Percentiles rank a stretch among this genome's conserved stretches.
These are phyloP conservation scores for Podospora pseudopauciseta DNA, from an alignment of 495 filamentous ascomycete genomes.

Conservation along the genomic window DNA sequence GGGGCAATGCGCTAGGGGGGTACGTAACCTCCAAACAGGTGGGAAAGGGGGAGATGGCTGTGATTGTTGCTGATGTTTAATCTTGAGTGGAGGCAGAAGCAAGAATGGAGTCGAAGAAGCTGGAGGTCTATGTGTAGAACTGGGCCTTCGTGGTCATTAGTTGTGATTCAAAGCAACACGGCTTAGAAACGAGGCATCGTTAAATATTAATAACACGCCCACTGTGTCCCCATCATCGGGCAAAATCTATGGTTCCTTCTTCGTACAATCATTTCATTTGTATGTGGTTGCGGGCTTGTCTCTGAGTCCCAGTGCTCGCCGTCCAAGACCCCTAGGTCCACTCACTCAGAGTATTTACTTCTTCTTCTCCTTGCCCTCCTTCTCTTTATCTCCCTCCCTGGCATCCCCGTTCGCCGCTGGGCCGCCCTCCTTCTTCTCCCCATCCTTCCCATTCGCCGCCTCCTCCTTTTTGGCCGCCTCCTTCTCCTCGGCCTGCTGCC, in stretches of 20 bases:
- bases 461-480: slow-evolving; percentile 68
- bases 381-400: slow-evolving; percentile 42
- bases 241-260: slow-evolving; percentile 5
- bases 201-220: slow-evolving; percentile 29
- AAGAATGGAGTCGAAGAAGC: no score
- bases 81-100: no score
- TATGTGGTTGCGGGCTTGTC: slow-evolving; percentile 12
- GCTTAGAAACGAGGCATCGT: not conserved
- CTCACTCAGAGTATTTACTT: slow-evolving; percentile 22
- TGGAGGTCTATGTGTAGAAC: no score
- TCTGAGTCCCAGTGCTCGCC: not conserved
- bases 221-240: slow-evolving; percentile 10
- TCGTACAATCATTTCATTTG: slow-evolving; percentile 7
- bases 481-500: slow-evolving; percentile 93
- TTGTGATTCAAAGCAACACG: not conserved
- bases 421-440: slow-evolving; percentile 60
- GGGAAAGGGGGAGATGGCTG: slow-evolving; percentile 67
- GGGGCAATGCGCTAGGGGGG: slow-evolving; percentile 51
- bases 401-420: slow-evolving; percentile 58
- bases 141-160: no score
- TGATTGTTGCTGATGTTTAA: slow-evolving; percentile 65
- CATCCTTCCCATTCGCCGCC: slow-evolving; percentile 49
- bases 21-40: slow-evolving; percentile 54
- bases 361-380: slow-evolving; percentile 38
- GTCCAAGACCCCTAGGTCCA: not conserved